A percentile compares a stretch with the other conserved stretches of the same genome.
Evolutionary conservation across 2,329 filamentous ascomycete genomes (phyloP).

Genomic region (Fusarium torreyae): DNA sequence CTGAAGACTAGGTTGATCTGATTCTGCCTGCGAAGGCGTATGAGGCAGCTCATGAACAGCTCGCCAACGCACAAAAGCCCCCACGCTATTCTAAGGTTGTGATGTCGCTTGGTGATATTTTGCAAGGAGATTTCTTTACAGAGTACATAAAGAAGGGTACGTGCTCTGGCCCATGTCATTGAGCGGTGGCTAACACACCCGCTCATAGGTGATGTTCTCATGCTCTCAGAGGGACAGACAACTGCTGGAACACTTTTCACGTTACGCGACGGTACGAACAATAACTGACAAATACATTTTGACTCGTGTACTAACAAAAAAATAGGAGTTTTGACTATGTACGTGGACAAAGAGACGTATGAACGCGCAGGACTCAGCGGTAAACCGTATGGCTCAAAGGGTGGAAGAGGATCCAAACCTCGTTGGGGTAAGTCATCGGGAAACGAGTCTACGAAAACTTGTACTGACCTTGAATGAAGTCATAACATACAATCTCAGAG

Average conservation of each 20-base stretch:
- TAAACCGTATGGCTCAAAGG: slow-evolving; percentile 73
- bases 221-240: slow-evolving; percentile 84
- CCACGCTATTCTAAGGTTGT: slow-evolving; percentile 77
- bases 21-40: slow-evolving; percentile 78
- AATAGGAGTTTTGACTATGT: slow-evolving; percentile 79
- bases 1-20: slow-evolving; percentile 69
- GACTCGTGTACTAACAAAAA: slow-evolving; percentile 9
- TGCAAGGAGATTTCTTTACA: slow-evolving; percentile 85
- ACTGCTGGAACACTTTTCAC: slow-evolving; percentile 81
- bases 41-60: slow-evolving; percentile 66
- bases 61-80: slow-evolving; percentile 58
- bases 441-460: not conserved
- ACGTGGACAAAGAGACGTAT: slow-evolving; percentile 85
- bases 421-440: slow-evolving; percentile 75
- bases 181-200: not conserved
- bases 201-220: slow-evolving; percentile 77
- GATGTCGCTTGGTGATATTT: slow-evolving; percentile 79
- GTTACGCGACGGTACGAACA: slow-evolving; percentile 73
- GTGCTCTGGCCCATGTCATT: not conserved
- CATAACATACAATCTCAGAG: slow-evolving; percentile 82
- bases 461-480: slow-evolving; percentile 64
- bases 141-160: slow-evolving; percentile 85
- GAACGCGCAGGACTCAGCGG: slow-evolving; percentile 87
- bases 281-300: not conserved
- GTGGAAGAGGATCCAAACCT: slow-evolving; percentile 72